Percentiles rank a stretch among this genome's conserved stretches.
Evolutionary conservation across 257 asterid species (phyloP).

Genomic region (Dorcoceras hygrometricum): DNA sequence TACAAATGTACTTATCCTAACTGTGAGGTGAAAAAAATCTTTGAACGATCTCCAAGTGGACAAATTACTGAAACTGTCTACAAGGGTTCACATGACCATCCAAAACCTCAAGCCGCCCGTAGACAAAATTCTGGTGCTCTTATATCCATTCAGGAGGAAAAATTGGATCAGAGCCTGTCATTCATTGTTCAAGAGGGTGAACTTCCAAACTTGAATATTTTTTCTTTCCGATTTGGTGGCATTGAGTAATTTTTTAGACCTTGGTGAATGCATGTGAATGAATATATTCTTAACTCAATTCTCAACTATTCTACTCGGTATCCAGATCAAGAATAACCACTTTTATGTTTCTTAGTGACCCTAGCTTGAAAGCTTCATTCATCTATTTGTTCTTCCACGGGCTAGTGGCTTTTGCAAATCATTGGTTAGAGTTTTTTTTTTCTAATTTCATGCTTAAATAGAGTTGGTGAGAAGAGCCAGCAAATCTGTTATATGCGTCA

Average conservation of each 20-base stretch:
- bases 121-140: slow-evolving; percentile 75
- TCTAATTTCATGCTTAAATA: background rate
- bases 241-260: background rate
- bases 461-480: background rate
- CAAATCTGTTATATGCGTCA: background rate
- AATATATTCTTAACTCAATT: background rate
- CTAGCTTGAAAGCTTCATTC: slow-evolving; percentile 2
- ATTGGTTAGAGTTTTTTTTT: too few species aligned
- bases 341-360: slow-evolving; percentile 2
- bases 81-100: slow-evolving; percentile 97
- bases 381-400: background rate
- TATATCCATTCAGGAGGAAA: slow-evolving; percentile 72
- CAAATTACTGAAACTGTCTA: slow-evolving; percentile 86
- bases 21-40: slow-evolving; percentile 93
- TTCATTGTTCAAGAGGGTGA: slow-evolving; percentile 73
- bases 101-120: slow-evolving; percentile 85
- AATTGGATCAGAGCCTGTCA: slow-evolving; percentile 45
- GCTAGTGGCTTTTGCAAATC: background rate
- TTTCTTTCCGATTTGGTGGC: slow-evolving; percentile 12
- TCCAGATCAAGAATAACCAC: slow-evolving; percentile 5
- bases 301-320: slow-evolving; percentile 8
- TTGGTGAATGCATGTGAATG: background rate
- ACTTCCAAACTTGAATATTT: slow-evolving; percentile 15
- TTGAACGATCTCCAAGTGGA: slow-evolving; percentile 93
- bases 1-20: slow-evolving; percentile 93